Evolutionary conservation across 371 early-diverging fungal species (phyloP).

Genomic region (Nematocida sp.): DNA sequence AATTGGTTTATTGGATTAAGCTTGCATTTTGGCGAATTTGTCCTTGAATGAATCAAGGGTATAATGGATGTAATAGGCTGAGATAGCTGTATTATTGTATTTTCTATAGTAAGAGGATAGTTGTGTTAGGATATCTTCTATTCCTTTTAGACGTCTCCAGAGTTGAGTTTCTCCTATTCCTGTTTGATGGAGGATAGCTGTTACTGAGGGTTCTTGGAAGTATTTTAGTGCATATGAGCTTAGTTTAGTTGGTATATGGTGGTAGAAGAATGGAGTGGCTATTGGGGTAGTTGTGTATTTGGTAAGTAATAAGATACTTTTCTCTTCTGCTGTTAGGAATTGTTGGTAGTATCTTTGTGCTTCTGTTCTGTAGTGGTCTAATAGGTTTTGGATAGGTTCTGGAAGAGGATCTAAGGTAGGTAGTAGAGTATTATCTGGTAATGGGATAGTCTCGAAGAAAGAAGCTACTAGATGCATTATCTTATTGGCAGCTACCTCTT

Average conservation of each 20-base stretch:
- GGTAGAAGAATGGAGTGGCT: constrained; percentile 31
- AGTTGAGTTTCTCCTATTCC: constrained; percentile 57
- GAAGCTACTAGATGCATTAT: constrained; percentile 24
- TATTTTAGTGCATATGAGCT: constrained; percentile 62
- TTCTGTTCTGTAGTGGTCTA: constrained; percentile 9
- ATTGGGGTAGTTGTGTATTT: neutral
- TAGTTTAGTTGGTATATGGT: constrained; percentile 32
- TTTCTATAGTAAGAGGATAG: constrained; percentile 48
- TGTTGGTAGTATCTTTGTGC: neutral
- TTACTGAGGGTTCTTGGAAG: constrained; percentile 49
- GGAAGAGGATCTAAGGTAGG: neutral
- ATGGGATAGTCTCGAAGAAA: constrained; percentile 27
- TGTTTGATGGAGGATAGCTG: constrained; percentile 50
- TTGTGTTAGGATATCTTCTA: constrained; percentile 48
- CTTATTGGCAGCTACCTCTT: constrained; percentile 8
- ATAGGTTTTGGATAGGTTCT: neutral
- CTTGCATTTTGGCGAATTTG: constrained; percentile 59
- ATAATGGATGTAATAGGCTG: constrained; percentile 14
- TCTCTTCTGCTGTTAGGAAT: constrained; percentile 16
- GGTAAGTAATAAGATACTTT: neutral
- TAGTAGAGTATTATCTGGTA: constrained; percentile 2
- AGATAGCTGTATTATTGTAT: constrained; percentile 34
- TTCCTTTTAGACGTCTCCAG: constrained; percentile 45
- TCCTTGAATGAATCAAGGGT: constrained; percentile 50
- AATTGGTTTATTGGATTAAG: constrained; percentile 36